phyloP scores from a whole-genome alignment of 2,329 filamentous ascomycete genomes.

The Fonsecaea nubica region DNA sequence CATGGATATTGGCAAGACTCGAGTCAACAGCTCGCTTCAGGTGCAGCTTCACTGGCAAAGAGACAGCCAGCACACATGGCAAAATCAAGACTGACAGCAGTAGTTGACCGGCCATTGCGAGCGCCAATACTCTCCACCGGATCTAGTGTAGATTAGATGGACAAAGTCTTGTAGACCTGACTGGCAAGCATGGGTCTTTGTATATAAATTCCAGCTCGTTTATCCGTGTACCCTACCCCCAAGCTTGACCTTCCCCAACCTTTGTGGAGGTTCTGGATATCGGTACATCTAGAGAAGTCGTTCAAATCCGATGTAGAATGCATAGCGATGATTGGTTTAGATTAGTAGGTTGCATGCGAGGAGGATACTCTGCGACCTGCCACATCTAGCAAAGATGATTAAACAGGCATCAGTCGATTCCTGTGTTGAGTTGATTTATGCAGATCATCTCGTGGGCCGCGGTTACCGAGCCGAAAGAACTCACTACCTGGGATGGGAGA shows the following conservation, averaged over 20 bases:
- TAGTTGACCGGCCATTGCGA: conserved; percentile 19
- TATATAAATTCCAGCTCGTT: neutral
- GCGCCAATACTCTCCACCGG: neutral
- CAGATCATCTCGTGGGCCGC: neutral
- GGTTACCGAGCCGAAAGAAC: neutral
- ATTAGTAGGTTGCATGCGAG: conserved; percentile 28
- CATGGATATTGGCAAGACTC: conserved; percentile 29
- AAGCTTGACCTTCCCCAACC: neutral
- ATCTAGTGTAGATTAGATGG: neutral
- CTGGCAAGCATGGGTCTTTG: conserved; percentile 11
- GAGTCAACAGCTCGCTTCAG: conserved; percentile 31
- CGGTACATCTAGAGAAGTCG: conserved; percentile 8
- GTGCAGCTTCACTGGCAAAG: conserved; percentile 28
- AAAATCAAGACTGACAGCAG: conserved; percentile 13
- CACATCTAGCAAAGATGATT: neutral
- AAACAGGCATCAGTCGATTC: neutral
- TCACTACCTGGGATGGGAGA: neutral
- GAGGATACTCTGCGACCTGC: conserved; percentile 2
- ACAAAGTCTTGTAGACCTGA: neutral
- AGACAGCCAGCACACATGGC: conserved; percentile 20
- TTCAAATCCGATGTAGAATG: conserved; percentile 25
- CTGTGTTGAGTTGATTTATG: neutral
- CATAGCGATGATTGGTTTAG: conserved; percentile 16
- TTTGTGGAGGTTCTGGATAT: neutral
- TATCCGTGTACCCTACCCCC: neutral